A percentile compares a stretch with the other conserved stretches of the same genome.
phyloP scores from a whole-genome alignment of 1,284 basidiomycete species.

The Malassezia equina region DNA sequence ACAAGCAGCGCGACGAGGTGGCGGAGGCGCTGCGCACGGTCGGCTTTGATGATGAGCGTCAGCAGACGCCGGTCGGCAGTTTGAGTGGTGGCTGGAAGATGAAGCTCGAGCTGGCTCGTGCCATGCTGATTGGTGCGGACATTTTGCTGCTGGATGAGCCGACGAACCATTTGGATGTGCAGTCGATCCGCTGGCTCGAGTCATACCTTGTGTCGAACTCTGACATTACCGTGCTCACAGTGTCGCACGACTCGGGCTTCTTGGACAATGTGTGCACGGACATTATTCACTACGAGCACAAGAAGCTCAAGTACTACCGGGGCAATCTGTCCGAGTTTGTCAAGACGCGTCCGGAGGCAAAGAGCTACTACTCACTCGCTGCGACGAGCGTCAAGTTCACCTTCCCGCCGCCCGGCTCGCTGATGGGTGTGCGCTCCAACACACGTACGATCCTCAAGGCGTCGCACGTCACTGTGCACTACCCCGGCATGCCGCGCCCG shows the following conservation, averaged over 20 bases:
- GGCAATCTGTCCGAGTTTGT: slow-evolving; percentile 91
- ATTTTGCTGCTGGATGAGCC: slow-evolving; percentile 83
- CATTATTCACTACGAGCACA: slow-evolving; percentile 93
- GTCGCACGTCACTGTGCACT: slow-evolving; percentile 83
- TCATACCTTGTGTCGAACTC: slow-evolving; percentile 56
- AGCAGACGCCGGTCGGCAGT: slow-evolving; percentile 73
- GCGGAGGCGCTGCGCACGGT: slow-evolving; percentile 35
- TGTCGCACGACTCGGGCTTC: slow-evolving; percentile 97
- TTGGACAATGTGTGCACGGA: slow-evolving; percentile 94
- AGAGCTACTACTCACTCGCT: slow-evolving; percentile 91
- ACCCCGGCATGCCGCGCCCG: slow-evolving; percentile 73
- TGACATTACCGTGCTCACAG: slow-evolving; percentile 69
- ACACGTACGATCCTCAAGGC: slow-evolving; percentile 94
- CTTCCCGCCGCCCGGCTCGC: slow-evolving; percentile 87
- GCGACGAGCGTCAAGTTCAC: slow-evolving; percentile 90
- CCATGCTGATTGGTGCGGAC: slow-evolving; percentile 57
- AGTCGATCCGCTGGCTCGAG: slow-evolving; percentile 87
- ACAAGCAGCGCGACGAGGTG: slow-evolving; percentile 36
- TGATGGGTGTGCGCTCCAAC: slow-evolving; percentile 94
- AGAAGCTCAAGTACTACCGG: slow-evolving; percentile 91
- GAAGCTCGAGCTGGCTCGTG: slow-evolving; percentile 68
- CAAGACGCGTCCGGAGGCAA: slow-evolving; percentile 80
- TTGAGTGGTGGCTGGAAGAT: slow-evolving; percentile 99
- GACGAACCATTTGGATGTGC: slow-evolving; percentile 65
- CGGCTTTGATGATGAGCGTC: slow-evolving; percentile 80